Base-by-base conservation (phyloP, 2,329 filamentous ascomycete genomes). In the Scorias spongiosa region DNA sequence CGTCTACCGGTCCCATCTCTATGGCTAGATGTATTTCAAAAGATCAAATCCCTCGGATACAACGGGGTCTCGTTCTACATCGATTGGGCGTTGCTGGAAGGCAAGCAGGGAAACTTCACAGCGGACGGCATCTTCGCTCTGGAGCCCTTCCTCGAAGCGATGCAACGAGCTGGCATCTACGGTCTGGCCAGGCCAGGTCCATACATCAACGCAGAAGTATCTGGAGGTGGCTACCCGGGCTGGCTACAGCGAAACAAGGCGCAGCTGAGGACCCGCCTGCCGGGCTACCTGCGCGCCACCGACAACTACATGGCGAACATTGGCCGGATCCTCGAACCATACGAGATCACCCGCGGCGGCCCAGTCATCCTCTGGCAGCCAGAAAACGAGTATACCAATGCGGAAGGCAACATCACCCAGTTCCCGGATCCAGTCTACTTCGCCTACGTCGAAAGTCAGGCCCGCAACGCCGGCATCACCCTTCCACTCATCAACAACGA, bases 281-380 rank as follows among this genome's bases (percentile, higher is more conserved):
- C 70, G 0, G 75, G 70, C 3, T 89, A 74, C 50, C 62, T 86
- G 5, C 65, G 73, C 18, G 74, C 82, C 0, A 87, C 81, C 0
- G 70, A 83, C 43, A 75, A 77, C 49, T 84, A 86, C 50, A 71
- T 77, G 49, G 60, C 68, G 6, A 68, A 76, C 8, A 71, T 88
- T 41, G 74, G 73, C 20, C 68, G 69, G 10, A 76, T 79, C 8
- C 80, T 93, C 50, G 81, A 84, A 3, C 75, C 78, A 44, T 78
- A 75, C 0, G 84, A 91, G 54, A 88, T 93, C 54, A 89, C 83
- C 1, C 84, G 88, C 42, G 84, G 82, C 0, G 85, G 85, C 0
- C 84, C 84, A 0, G 71, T 93, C 7, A 84, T 93, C 47, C 64
- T 89, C 1, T 72, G 82, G 37, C 85, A 93, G 58, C 80, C 82